Percentiles rank a stretch among this genome's conserved stretches.
phyloP scores from a whole-genome alignment of 2,329 filamentous ascomycete genomes.

The Whalleya microplaca region DNA sequence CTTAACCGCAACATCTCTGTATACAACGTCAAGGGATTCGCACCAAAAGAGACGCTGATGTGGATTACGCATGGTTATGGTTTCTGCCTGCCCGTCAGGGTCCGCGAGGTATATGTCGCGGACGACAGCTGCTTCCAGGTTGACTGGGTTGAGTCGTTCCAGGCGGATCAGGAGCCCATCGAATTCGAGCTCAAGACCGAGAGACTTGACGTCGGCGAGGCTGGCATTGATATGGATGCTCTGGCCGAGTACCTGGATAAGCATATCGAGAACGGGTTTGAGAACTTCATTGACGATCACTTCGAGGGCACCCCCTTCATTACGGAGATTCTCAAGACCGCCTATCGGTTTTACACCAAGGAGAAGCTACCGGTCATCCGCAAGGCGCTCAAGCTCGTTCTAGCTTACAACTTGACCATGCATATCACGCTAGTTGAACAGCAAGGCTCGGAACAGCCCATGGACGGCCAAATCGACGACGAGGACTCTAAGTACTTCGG shows the following conservation, averaged over 20 bases:
- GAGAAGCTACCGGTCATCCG: conserved; percentile 88
- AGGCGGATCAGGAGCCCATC: conserved; percentile 69
- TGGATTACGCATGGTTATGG: conserved; percentile 98
- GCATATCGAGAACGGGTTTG: conserved; percentile 90
- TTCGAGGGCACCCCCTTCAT: conserved; percentile 95
- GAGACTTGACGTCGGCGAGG: conserved; percentile 84
- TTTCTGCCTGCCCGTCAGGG: conserved; percentile 88
- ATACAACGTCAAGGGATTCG: conserved; percentile 89
- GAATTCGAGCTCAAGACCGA: conserved; percentile 87
- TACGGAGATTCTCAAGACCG: conserved; percentile 94
- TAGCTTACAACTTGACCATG: conserved; percentile 93
- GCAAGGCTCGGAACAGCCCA: conserved; percentile 75
- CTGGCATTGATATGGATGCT: conserved; percentile 79
- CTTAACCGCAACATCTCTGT: conserved; percentile 85
- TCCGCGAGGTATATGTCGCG: conserved; percentile 88
- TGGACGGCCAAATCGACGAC: conserved; percentile 84
- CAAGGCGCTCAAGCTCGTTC: conserved; percentile 91
- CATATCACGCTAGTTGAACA: conserved; percentile 95
- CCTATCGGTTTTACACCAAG: conserved; percentile 89
- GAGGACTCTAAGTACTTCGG: conserved; percentile 85
- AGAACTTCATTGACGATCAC: conserved; percentile 93
- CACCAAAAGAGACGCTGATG: conserved; percentile 69
- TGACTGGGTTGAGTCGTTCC: conserved; percentile 86
- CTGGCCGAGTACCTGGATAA: conserved; percentile 93
- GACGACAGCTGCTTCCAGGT: conserved; percentile 92